phyloP scores from a whole-genome alignment of 768 basidiomycete genomes.

The Clitopilus hobsonii region DNA sequence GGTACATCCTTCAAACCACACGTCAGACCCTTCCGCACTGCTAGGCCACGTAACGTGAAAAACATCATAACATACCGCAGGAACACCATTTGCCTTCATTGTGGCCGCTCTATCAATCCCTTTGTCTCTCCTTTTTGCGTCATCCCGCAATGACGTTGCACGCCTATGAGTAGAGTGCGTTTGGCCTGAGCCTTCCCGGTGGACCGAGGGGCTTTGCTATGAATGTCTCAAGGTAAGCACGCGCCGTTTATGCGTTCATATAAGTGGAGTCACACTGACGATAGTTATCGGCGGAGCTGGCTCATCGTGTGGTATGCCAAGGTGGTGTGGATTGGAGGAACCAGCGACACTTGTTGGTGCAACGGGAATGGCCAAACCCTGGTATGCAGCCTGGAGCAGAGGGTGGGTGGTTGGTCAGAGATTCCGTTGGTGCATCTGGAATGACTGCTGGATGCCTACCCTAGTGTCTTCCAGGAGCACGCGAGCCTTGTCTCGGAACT shows the following conservation, averaged over 20 bases:
- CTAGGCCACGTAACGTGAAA: too few species aligned
- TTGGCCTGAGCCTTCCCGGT: not conserved
- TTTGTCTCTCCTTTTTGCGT: not conserved
- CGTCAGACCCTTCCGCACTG: too few species aligned
- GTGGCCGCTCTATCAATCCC: not conserved
- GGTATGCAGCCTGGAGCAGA: not conserved
- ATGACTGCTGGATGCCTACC: constrained; percentile 6
- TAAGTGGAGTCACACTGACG: not conserved
- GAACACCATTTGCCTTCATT: not conserved
- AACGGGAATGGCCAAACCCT: not conserved
- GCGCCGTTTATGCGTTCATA: not conserved
- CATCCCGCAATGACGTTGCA: not conserved
- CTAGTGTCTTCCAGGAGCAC: constrained; percentile 14
- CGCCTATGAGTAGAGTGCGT: not conserved
- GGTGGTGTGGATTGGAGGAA: constrained; percentile 1
- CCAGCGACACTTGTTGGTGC: constrained; percentile 3
- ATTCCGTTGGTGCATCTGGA: not conserved
- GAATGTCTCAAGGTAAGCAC: not conserved
- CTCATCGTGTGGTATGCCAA: not conserved
- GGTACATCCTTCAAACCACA: not conserved
- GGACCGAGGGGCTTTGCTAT: not conserved
- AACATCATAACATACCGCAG: not conserved
- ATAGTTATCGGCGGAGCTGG: not conserved
- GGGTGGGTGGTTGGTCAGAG: not conserved
- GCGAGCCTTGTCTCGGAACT: constrained; percentile 15